A percentile compares a stretch with the other conserved stretches of the same genome.
These are phyloP conservation scores for Komagataella mondaviorum DNA, from an alignment of 805 yeast genomes.

Conservation along the genomic window DNA sequence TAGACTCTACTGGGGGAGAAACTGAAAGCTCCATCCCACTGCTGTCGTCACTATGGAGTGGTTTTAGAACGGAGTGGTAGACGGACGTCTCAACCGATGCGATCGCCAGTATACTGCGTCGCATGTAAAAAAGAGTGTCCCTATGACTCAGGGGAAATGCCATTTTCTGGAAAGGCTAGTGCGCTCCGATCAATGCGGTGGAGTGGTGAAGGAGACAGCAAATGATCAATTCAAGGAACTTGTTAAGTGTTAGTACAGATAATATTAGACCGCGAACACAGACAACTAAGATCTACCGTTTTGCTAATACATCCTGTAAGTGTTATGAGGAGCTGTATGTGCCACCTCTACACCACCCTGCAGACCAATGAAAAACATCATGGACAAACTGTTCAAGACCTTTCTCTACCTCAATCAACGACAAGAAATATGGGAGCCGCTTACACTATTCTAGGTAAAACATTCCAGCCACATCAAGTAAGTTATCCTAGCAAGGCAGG, in stretches of 20 bases:
- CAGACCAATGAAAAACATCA: not conserved
- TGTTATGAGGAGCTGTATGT: no score
- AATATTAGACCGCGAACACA: not conserved
- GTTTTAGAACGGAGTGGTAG: not conserved
- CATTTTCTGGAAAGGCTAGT: not conserved
- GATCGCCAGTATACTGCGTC: not conserved
- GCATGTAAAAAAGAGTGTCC: not conserved
- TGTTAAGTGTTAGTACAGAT: not conserved
- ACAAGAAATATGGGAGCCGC: slow-evolving; percentile 56
- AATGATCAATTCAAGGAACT: not conserved
- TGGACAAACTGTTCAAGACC: not conserved
- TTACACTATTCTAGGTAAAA: slow-evolving; percentile 73
- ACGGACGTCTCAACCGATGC: not conserved
- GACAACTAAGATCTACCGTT: not conserved
- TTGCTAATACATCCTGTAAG: no score
- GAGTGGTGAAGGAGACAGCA: not conserved
- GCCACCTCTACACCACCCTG: not conserved
- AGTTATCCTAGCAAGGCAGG: slow-evolving; percentile 9
- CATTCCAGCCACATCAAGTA: slow-evolving; percentile 71
- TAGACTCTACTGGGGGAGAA: not conserved
- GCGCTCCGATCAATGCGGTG: not conserved
- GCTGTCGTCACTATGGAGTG: not conserved
- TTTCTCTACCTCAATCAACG: not conserved
- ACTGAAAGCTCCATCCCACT: not conserved
- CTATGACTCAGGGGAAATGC: not conserved